Evolutionary conservation across 2,329 filamentous ascomycete genomes (phyloP).

Genomic region (Rhinocladiella mackenziei): DNA sequence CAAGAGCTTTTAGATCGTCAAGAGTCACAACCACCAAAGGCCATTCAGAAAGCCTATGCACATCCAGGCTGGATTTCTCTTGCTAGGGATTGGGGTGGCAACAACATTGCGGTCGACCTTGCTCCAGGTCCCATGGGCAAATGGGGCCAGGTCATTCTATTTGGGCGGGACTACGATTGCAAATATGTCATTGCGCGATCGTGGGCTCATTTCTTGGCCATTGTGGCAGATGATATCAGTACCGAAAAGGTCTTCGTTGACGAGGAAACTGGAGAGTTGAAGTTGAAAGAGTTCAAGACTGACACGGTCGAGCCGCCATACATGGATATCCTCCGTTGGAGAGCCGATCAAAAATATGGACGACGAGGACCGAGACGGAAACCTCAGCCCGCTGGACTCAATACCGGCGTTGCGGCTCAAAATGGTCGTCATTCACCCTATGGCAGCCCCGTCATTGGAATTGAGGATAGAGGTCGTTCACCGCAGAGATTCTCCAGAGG

Average conservation of each 20-base stretch:
- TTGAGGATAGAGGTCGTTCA: constrained; percentile 47
- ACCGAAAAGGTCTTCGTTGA: constrained; percentile 90
- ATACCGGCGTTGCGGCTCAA: constrained; percentile 46
- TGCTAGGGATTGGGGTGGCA: constrained; percentile 96
- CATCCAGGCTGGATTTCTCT: constrained; percentile 95
- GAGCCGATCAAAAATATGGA: constrained; percentile 91
- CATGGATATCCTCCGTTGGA: constrained; percentile 91
- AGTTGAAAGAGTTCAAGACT: constrained; percentile 85
- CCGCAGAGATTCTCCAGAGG: constrained; percentile 46
- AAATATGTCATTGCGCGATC: constrained; percentile 95
- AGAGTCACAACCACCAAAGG: constrained; percentile 78
- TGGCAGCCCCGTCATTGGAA: constrained; percentile 39
- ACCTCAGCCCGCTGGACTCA: constrained; percentile 48
- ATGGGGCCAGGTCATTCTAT: constrained; percentile 96
- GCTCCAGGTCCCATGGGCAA: constrained; percentile 83
- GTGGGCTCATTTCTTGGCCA: constrained; percentile 81
- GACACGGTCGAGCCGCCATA: constrained; percentile 87
- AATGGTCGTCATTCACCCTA: constrained; percentile 53
- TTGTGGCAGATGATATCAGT: constrained; percentile 82
- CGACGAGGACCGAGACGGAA: constrained; percentile 49
- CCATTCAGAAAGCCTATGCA: constrained; percentile 87
- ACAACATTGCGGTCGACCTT: constrained; percentile 90
- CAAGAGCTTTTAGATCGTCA: constrained; percentile 80
- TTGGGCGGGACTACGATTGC: constrained; percentile 95
- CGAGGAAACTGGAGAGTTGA: constrained; percentile 86